These are phyloP conservation scores for Toxoplasma gondii DNA, from an alignment of 169 alveolate genomes.

Conservation along the genomic window DNA sequence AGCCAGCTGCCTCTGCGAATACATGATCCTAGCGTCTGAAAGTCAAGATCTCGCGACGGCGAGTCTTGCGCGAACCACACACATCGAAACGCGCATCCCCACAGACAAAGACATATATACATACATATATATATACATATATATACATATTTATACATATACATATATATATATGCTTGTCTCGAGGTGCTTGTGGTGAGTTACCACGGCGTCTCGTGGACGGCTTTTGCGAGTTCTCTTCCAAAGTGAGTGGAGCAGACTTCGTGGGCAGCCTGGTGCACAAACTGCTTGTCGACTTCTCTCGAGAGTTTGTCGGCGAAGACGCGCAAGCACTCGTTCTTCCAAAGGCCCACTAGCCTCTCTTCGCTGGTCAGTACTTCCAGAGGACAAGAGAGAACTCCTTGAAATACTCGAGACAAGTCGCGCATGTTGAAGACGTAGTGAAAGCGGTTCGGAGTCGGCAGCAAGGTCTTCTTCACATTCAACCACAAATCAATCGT, in stretches of 20 bases:
- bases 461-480: conserved; percentile 77
- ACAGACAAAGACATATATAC: background rate
- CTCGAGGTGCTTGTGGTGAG: background rate
- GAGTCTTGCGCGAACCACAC: too few relatives aligned
- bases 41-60: too few relatives aligned
- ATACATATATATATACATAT: background rate
- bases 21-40: too few relatives aligned
- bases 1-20: too few relatives aligned
- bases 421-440: conserved; percentile 96
- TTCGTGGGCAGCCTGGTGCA: conserved; percentile 77
- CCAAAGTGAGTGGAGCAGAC: conserved; percentile 82
- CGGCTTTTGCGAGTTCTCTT: conserved; percentile 73
- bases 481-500: conserved; percentile 92
- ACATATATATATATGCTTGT: background rate
- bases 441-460: conserved; percentile 93
- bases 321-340: conserved; percentile 96
- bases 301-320: conserved; percentile 95
- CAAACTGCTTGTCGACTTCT: conserved; percentile 87
- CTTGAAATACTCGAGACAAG: conserved; percentile 96
- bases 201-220: conserved; percentile 51
- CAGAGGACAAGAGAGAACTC: conserved; percentile 80
- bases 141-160: background rate
- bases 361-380: conserved; percentile 76
- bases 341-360: conserved; percentile 90
- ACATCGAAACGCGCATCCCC: too few relatives aligned